Evolutionary conservation across 495 filamentous ascomycete genomes (phyloP).

Genomic region (Podospora pseudocomata): DNA sequence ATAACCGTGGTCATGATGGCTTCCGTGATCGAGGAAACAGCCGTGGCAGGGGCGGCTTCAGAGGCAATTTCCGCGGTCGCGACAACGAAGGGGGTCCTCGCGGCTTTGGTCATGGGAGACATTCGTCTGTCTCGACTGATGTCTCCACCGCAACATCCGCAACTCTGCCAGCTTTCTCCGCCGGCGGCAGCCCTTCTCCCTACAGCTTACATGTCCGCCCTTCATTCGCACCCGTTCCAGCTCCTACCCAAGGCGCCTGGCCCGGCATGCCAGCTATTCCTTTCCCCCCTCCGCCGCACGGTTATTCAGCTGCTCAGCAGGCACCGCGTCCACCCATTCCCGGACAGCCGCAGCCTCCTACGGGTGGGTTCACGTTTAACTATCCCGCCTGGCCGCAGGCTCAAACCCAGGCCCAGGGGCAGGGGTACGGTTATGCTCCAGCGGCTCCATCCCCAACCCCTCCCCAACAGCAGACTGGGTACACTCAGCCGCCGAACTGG

Average conservation of each 20-base stretch:
- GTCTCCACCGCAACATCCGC: slow-evolving; percentile 62
- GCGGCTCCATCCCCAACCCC: background rate
- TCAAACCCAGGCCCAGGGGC: background rate
- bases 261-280: background rate
- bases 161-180: slow-evolving; percentile 31
- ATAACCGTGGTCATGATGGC: slow-evolving; percentile 35
- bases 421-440: background rate
- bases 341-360: background rate
- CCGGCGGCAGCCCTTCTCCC: background rate
- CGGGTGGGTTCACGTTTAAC: background rate
- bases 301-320: background rate
- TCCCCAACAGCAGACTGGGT: background rate
- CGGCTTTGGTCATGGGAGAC: background rate
- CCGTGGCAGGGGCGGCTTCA: slow-evolving; percentile 33
- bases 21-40: slow-evolving; percentile 30
- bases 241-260: background rate
- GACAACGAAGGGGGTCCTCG: background rate
- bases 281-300: background rate
- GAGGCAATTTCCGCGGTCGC: slow-evolving; percentile 18
- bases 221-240: background rate
- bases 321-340: background rate
- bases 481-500: background rate
- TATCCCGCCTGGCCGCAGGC: background rate
- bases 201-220: background rate
- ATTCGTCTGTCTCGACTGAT: slow-evolving; percentile 38